Evolutionary conservation across 2,329 filamentous ascomycete genomes (phyloP).

Genomic region (Claviceps maximensis): DNA sequence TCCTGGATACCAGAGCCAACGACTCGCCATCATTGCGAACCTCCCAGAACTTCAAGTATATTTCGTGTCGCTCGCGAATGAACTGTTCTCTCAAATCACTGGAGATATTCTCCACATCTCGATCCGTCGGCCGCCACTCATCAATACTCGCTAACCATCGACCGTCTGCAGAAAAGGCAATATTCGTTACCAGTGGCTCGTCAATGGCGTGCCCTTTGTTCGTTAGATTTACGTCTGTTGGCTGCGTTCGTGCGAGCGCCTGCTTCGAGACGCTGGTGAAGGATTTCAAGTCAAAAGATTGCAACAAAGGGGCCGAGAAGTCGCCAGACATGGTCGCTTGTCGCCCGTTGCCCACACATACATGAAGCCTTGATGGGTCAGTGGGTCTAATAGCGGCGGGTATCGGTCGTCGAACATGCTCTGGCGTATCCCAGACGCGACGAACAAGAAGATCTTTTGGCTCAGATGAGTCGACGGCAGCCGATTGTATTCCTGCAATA

Average conservation of each 20-base stretch:
- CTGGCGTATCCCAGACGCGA: constrained; percentile 33
- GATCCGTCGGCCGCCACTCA: constrained; percentile 66
- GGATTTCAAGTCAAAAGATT: constrained; percentile 74
- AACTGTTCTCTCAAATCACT: constrained; percentile 29
- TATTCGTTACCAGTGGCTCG: constrained; percentile 63
- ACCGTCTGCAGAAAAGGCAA: constrained; percentile 68
- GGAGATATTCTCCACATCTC: constrained; percentile 44
- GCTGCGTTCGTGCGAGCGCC: constrained; percentile 76
- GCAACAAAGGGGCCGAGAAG: constrained; percentile 48
- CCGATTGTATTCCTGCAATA: constrained; percentile 67
- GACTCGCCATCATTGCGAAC: constrained; percentile 40
- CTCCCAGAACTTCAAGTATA: constrained; percentile 85
- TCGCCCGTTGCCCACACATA: constrained; percentile 53
- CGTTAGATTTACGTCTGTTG: constrained; percentile 66
- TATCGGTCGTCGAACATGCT: constrained; percentile 34
- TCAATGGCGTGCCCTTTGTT: constrained; percentile 57
- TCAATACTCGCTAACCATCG: constrained; percentile 86
- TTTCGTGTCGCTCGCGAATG: constrained; percentile 46
- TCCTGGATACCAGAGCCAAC: constrained; percentile 68
- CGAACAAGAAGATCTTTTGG: constrained; percentile 40
- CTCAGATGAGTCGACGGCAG: constrained; percentile 34
- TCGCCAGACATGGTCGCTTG: constrained; percentile 40
- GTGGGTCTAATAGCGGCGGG: constrained; percentile 51
- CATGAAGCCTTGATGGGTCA: constrained; percentile 48
- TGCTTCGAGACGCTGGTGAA: constrained; percentile 73